Evolutionary conservation across 139 green algal genomes (phyloP).

Genomic region (Dunaliella sp.): DNA sequence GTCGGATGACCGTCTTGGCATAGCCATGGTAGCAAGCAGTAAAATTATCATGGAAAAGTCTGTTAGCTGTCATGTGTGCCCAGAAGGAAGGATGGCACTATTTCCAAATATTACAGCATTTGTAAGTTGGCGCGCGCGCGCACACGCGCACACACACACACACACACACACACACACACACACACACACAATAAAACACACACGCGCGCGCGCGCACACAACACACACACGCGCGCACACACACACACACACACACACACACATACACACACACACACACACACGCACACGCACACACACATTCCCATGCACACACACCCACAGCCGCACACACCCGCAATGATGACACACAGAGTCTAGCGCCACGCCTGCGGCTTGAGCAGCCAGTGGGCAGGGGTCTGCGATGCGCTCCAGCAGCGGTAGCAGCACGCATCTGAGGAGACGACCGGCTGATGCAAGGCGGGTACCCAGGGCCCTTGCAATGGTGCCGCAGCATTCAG

Average conservation of each 20-base stretch:
- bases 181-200: too few species aligned
- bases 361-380: slow-evolving; percentile 42
- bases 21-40: too few species aligned
- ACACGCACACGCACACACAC: not conserved
- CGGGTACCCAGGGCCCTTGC: slow-evolving; percentile 41
- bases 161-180: too few species aligned
- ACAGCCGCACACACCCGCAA: slow-evolving; percentile 6
- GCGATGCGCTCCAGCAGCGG: slow-evolving; percentile 74
- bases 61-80: too few species aligned
- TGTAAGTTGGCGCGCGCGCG: too few species aligned
- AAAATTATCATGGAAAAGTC: too few species aligned
- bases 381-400: slow-evolving; percentile 55
- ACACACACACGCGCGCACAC: not conserved
- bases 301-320: not conserved
- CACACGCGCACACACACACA: too few species aligned
- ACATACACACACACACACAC: not conserved
- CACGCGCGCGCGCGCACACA: not conserved
- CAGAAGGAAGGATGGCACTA: too few species aligned
- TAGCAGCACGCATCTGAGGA: slow-evolving; percentile 61
- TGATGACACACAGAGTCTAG: slow-evolving; percentile 32
- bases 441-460: slow-evolving; percentile 44
- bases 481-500: slow-evolving; percentile 54
- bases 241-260: not conserved
- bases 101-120: too few species aligned
- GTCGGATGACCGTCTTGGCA: too few species aligned